phyloP scores from a whole-genome alignment of 2,329 filamentous ascomycete species.

The Cryphonectria radicalis region DNA sequence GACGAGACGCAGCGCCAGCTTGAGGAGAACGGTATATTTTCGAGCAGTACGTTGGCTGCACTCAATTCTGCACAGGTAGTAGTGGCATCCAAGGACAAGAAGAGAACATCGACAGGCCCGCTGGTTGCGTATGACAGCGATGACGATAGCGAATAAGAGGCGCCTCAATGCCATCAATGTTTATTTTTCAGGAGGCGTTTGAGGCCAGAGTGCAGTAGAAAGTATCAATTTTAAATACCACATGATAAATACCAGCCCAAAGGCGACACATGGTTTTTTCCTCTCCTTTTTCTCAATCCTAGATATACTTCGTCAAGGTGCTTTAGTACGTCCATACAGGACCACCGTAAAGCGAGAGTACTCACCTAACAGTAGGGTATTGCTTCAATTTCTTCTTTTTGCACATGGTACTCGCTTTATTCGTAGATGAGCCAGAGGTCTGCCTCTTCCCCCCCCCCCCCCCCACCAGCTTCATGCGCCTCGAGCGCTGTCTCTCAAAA shows the following conservation, averaged over 20 bases:
- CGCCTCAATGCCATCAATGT: not conserved
- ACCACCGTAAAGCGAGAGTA: not conserved
- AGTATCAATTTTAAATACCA: not conserved
- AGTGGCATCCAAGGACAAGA: constrained; percentile 56
- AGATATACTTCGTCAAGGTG: not conserved
- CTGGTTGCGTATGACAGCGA: constrained; percentile 91
- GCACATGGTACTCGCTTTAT: no score
- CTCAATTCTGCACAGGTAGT: constrained; percentile 64
- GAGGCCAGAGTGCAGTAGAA: not conserved
- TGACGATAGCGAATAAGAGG: constrained; percentile 45
- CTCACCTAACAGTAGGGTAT: not conserved
- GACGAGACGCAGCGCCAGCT: constrained; percentile 42
- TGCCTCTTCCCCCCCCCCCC: no score
- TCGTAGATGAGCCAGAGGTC: no score
- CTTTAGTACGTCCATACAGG: not conserved
- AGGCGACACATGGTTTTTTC: not conserved
- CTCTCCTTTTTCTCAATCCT: not conserved
- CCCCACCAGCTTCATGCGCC: no score
- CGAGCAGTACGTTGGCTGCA: constrained; percentile 79
- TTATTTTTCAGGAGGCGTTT: not conserved
- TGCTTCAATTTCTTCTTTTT: no score
- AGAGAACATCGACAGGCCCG: constrained; percentile 64
- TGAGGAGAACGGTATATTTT: constrained; percentile 71
- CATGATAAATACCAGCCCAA: not conserved
- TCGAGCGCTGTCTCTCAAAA: no score